phyloP scores from a whole-genome alignment of 2,329 filamentous ascomycete species.

The Paecilomyces sp. region DNA sequence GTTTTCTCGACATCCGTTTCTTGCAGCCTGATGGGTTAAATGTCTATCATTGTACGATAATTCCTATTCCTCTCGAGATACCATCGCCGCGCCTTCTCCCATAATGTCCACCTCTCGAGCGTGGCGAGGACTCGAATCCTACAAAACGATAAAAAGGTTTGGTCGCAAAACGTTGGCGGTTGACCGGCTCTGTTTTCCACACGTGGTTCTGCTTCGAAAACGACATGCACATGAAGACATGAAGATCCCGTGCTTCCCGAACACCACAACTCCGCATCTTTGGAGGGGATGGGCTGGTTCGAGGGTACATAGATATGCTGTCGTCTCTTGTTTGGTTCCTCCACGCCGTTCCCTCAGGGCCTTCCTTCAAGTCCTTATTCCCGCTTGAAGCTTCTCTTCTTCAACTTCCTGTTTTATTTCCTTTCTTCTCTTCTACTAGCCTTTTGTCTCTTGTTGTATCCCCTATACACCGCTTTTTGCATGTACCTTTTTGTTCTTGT shows the following conservation, averaged over 20 bases:
- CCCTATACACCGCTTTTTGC: slow-evolving; percentile 17
- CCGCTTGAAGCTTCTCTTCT: slow-evolving; percentile 18
- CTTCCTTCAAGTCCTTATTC: slow-evolving; percentile 5
- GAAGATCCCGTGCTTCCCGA: slow-evolving; percentile 4
- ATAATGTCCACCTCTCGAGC: slow-evolving; percentile 22
- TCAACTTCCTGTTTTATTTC: slow-evolving; percentile 28
- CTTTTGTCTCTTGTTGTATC: slow-evolving; percentile 12
- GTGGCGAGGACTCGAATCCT: slow-evolving; percentile 9
- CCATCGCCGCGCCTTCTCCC: slow-evolving; percentile 15
- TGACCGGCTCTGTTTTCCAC: slow-evolving; percentile 1
- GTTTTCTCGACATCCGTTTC: slow-evolving; percentile 27
- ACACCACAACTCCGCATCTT: neutral
- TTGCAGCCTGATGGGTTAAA: slow-evolving; percentile 23
- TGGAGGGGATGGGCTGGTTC: slow-evolving; percentile 5
- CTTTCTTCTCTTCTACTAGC: slow-evolving; percentile 19
- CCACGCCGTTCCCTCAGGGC: slow-evolving; percentile 17
- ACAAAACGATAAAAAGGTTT: slow-evolving; percentile 2
- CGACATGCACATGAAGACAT: slow-evolving; percentile 7
- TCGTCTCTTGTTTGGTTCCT: slow-evolving; percentile 13
- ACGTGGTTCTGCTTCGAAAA: slow-evolving; percentile 3
- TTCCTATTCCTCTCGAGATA: slow-evolving; percentile 28
- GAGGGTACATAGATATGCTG: slow-evolving; percentile 1
- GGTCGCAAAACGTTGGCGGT: slow-evolving; percentile 3
- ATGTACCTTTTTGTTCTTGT: slow-evolving; percentile 14
- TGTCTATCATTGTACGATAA: slow-evolving; percentile 39